A percentile compares a stretch with the other conserved stretches of the same genome.
phyloP scores from a whole-genome alignment of 1,284 basidiomycete species.

The Anthracocystis setariae region DNA sequence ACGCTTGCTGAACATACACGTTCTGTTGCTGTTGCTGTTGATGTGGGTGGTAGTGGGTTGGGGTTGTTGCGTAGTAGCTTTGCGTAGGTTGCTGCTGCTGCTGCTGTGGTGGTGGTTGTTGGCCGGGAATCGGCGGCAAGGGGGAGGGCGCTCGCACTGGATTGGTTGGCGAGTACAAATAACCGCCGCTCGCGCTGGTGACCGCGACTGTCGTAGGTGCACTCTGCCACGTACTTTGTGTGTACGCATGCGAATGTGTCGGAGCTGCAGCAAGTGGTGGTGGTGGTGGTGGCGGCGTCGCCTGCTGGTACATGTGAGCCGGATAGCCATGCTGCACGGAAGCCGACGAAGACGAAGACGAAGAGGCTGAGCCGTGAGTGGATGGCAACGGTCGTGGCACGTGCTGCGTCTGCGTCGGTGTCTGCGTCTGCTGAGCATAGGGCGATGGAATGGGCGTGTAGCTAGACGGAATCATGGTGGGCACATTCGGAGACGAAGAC shows the following conservation, averaged over 20 bases:
- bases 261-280: conserved; percentile 11
- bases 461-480: conserved; percentile 1
- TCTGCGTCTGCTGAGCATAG: conserved; percentile 20
- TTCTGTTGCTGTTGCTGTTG: neutral
- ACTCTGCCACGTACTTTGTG: conserved; percentile 27
- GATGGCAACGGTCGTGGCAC: conserved; percentile 37
- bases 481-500: conserved; percentile 26
- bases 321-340: conserved; percentile 12
- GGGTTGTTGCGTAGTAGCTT: conserved; percentile 7
- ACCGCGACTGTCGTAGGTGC: too few relatives aligned
- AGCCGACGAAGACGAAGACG: conserved; percentile 12
- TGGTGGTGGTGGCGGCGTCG: conserved; percentile 23
- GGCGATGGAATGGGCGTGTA: conserved; percentile 39
- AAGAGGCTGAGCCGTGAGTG: conserved; percentile 24
- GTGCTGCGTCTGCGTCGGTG: conserved; percentile 16
- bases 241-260: conserved; percentile 13
- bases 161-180: conserved; percentile 21
- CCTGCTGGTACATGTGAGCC: conserved; percentile 38
- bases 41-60: neutral
- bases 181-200: too few relatives aligned
- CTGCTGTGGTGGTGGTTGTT: conserved; percentile 15
- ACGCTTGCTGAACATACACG: neutral
- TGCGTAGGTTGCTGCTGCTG: conserved; percentile 12
- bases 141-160: conserved; percentile 29
- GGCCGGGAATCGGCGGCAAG: conserved; percentile 24